These are phyloP conservation scores for Castanea crenata DNA, from an alignment of 306 rosid genomes.

Conservation along the genomic window DNA sequence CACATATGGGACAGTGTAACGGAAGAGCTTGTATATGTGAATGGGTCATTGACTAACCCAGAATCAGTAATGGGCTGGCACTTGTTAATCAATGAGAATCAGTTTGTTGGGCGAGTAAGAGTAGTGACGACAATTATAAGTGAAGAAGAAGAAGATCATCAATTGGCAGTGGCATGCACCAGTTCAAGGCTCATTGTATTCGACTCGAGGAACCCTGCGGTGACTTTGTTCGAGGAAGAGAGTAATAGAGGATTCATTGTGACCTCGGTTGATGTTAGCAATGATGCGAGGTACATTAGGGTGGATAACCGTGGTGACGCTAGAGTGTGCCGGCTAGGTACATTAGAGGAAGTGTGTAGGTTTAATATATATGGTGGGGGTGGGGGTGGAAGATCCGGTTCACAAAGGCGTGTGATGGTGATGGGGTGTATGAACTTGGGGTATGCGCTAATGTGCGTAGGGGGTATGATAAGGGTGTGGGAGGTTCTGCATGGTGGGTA, in stretches of 20 bases:
- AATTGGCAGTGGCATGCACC: constrained; percentile 76
- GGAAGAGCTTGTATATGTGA: constrained; percentile 41
- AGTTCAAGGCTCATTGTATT: constrained; percentile 42
- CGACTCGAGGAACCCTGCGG: constrained; percentile 39
- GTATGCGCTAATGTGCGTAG: constrained; percentile 45
- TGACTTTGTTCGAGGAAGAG: constrained; percentile 33
- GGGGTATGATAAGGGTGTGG: constrained; percentile 55
- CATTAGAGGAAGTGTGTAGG: constrained; percentile 44
- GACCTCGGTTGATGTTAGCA: constrained; percentile 49
- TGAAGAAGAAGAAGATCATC: too few relatives aligned
- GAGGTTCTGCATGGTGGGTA: constrained; percentile 25
- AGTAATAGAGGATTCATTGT: constrained; percentile 39
- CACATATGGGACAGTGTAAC: constrained; percentile 63
- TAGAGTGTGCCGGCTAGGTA: constrained; percentile 42
- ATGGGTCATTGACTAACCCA: constrained; percentile 67
- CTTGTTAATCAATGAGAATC: constrained; percentile 53
- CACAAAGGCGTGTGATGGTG: constrained; percentile 13
- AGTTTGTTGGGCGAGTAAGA: constrained; percentile 63
- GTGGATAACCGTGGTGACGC: constrained; percentile 48
- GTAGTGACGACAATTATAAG: constrained; percentile 15
- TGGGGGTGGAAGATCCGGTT: constrained; percentile 2
- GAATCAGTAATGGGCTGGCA: constrained; percentile 78
- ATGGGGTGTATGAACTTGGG: constrained; percentile 66
- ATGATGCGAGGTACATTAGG: constrained; percentile 31
- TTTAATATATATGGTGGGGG: constrained; percentile 32